Percentiles rank a stretch among this genome's conserved stretches.
Conservation (phyloP, 768 basidiomycete species). For the Pilatotrama ljubarskyi region DNA sequence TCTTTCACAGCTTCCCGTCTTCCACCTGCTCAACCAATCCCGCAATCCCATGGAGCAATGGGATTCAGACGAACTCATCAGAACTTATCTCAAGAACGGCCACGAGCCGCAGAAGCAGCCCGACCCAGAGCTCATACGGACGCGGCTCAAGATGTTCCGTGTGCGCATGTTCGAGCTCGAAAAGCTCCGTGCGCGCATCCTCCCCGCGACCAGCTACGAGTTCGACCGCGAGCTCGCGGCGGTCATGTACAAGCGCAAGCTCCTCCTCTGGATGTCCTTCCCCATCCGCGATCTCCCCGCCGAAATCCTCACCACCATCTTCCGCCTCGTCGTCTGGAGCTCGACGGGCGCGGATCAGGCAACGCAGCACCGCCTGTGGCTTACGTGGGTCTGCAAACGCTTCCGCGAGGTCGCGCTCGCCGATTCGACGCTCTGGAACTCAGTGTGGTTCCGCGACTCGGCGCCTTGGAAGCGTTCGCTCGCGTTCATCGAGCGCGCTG, state of each 20-base stretch:
- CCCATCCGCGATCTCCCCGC: constrained; percentile 61
- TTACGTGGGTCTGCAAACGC: constrained; percentile 59
- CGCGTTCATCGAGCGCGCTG: constrained; percentile 59
- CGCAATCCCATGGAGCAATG: constrained; percentile 2
- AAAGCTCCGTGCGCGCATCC: constrained; percentile 9
- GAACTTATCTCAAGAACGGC: neutral
- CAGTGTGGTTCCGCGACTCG: constrained; percentile 60
- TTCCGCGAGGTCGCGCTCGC: constrained; percentile 29
- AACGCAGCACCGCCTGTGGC: constrained; percentile 41
- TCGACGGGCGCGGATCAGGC: constrained; percentile 24
- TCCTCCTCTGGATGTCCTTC: constrained; percentile 45
- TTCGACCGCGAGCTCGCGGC: constrained; percentile 20
- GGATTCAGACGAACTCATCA: constrained; percentile 7
- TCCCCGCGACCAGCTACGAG: constrained; percentile 21
- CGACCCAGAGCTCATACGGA: neutral
- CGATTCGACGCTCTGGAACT: constrained; percentile 40
- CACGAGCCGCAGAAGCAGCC: neutral
- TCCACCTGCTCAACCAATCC: neutral
- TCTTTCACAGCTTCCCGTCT: neutral
- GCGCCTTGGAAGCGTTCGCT: constrained; percentile 52
- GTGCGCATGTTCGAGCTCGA: constrained; percentile 16
- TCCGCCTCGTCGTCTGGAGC: constrained; percentile 63
- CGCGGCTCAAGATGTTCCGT: constrained; percentile 10
- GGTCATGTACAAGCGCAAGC: constrained; percentile 24
- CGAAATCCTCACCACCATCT: constrained; percentile 66